These are phyloP conservation scores for Alternaria ventricosa DNA, from an alignment of 2,329 filamentous ascomycete genomes.

Conservation along the genomic window DNA sequence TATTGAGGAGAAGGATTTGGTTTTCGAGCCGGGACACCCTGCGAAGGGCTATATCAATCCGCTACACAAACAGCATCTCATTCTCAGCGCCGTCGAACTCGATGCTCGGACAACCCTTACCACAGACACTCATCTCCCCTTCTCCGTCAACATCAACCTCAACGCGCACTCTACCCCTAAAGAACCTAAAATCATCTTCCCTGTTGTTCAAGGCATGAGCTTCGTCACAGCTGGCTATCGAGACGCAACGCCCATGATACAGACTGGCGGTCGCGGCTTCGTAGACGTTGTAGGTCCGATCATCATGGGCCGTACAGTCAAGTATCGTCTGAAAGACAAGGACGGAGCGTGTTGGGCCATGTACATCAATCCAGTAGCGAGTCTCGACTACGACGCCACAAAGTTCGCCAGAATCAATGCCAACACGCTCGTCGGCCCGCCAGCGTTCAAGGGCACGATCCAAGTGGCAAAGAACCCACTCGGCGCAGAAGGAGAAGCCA, in stretches of 20 bases:
- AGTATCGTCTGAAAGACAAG: slow-evolving; percentile 76
- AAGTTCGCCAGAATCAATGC: slow-evolving; percentile 69
- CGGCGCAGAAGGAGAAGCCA: slow-evolving; percentile 63
- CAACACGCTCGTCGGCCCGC: slow-evolving; percentile 67
- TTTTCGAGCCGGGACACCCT: slow-evolving; percentile 63
- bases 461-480: slow-evolving; percentile 81
- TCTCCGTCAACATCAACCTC: slow-evolving; percentile 73
- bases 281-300: slow-evolving; percentile 64
- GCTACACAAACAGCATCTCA: slow-evolving; percentile 75
- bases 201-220: slow-evolving; percentile 86
- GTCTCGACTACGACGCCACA: slow-evolving; percentile 63
- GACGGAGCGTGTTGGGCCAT: slow-evolving; percentile 75
- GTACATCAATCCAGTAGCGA: slow-evolving; percentile 67
- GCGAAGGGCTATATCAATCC: slow-evolving; percentile 72
- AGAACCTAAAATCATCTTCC: slow-evolving; percentile 72
- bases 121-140: slow-evolving; percentile 60
- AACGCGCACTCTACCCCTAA: slow-evolving; percentile 57
- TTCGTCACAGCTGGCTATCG: slow-evolving; percentile 82
- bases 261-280: slow-evolving; percentile 75
- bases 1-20: slow-evolving; percentile 69
- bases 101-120: slow-evolving; percentile 63
- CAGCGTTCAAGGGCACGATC: slow-evolving; percentile 76
- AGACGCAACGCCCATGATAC: slow-evolving; percentile 72
- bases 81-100: slow-evolving; percentile 80
- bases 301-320: slow-evolving; percentile 70